These are phyloP conservation scores for Arthrobotrys sphaeroides DNA, from an alignment of 2,329 filamentous ascomycete species.

Conservation along the genomic window DNA sequence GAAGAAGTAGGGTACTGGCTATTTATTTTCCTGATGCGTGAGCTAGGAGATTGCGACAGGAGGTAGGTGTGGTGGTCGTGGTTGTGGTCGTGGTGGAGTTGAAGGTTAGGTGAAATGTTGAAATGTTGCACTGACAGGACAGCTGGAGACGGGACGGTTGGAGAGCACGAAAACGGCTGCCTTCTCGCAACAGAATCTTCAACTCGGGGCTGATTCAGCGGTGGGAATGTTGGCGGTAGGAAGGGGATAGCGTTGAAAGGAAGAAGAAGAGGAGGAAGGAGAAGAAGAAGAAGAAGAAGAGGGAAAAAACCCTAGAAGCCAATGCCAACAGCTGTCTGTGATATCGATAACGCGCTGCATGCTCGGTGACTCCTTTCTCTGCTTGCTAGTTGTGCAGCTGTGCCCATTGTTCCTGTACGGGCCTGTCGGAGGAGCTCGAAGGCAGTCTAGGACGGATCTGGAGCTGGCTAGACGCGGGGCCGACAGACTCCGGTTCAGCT, in stretches of 20 bases:
- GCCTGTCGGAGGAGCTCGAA: conserved; percentile 8
- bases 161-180: background rate
- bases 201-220: background rate
- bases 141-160: no score
- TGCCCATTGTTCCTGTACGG: background rate
- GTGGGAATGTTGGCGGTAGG: conserved; percentile 5
- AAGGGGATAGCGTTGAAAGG: background rate
- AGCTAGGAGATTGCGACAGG: conserved; percentile 59
- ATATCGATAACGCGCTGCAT: no score
- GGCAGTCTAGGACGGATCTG: conserved; percentile 1
- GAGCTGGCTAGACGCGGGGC: conserved; percentile 12
- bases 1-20: background rate
- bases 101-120: conserved; percentile 57
- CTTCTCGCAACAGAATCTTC: background rate
- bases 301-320: no score
- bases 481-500: no score
- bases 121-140: no score
- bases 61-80: conserved; percentile 55
- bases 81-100: conserved; percentile 50
- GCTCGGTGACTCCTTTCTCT: background rate
- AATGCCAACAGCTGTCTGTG: no score
- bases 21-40: conserved; percentile 58
- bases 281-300: no score
- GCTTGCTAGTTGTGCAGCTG: no score
- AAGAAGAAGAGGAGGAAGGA: background rate